Conservation (phyloP, 2,329 filamentous ascomycete species). For the Beauveria rudraprayagi region DNA sequence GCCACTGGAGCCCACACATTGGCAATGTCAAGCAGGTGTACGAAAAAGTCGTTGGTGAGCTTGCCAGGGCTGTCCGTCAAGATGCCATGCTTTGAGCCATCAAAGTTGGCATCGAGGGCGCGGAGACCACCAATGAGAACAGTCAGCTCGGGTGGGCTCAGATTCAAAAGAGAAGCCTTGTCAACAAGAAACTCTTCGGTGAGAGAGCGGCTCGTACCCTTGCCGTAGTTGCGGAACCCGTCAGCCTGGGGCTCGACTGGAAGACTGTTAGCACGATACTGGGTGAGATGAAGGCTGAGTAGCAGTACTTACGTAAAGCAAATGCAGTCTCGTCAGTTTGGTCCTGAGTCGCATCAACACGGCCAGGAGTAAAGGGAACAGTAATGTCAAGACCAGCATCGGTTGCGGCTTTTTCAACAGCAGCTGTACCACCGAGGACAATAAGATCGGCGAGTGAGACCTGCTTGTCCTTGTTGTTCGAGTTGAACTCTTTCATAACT, state of each 20-base stretch:
- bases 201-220: conserved; percentile 49
- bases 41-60: conserved; percentile 74
- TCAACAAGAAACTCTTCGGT: conserved; percentile 66
- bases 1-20: conserved; percentile 50
- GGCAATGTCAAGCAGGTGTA: conserved; percentile 63
- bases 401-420: conserved; percentile 61
- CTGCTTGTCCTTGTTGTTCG: conserved; percentile 53
- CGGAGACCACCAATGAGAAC: conserved; percentile 67
- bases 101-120: conserved; percentile 60
- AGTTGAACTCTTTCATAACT: conserved; percentile 17
- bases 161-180: conserved; percentile 59
- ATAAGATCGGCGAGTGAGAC: conserved; percentile 71
- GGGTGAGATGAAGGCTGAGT: too few relatives aligned
- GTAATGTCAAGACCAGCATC: conserved; percentile 38
- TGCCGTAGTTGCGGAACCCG: conserved; percentile 74
- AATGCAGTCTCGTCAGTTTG: conserved; percentile 63
- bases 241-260: conserved; percentile 58
- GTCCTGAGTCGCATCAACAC: conserved; percentile 62
- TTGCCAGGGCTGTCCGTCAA: conserved; percentile 59
- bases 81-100: conserved; percentile 59
- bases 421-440: conserved; percentile 63
- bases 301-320: conserved; percentile 31
- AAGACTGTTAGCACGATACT: not conserved
- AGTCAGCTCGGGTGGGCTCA: conserved; percentile 63
- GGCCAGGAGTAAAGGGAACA: conserved; percentile 67